Base-by-base conservation (phyloP, 352 stramenopile genomes). In the Globisporangium barbulae region DNA sequence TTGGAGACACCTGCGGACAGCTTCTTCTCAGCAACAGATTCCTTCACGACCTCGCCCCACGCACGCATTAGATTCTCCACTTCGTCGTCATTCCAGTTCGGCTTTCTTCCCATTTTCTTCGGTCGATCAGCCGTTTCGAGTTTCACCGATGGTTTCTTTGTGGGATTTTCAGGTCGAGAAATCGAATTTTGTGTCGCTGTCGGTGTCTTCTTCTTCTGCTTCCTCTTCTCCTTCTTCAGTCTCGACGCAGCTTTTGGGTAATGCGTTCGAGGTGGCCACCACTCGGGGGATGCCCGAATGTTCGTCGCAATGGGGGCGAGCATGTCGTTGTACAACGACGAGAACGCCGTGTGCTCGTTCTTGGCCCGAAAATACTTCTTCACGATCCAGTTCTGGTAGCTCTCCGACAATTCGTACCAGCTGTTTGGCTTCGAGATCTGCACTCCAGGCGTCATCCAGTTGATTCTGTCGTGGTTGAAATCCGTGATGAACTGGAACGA, bases 401-500 rank as follows among this genome's bases (percentile, higher is more conserved):
- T 54, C 15, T 54, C 49, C 4, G 25, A 54, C 25, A 54, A 21
- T 19, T 39, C 49, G 28, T 25, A 22, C 30, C 30, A 25, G 57
- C 21, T 39, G 31, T 41, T 35, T 19, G 58, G 13, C 47, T 41
- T 15, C 19, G 13, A 9, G 25, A 35, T 41, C 5, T 3, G 42
- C 56, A 47, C n/a, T 17, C 56, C 19, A 12, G 33, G 5, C 39
- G 54, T 50, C 35, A 47, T 39, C 37, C 56, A 63, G 13, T 45
- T 12, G 13, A 63, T 45, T 12, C 10, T 37, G 44, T 53, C 30
- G 42, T 39, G 42, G 30, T 63, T 50, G 33, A 63, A 63, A 19
- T 42, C 56, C 17, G 12, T 31, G 22, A 55, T 63, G 28, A 37
- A 55, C 56, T 63, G 41, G 56, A 47, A 44, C 28, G 49, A 39